Conservation (phyloP, 1,284 basidiomycete species). For the Cutaneotrichosporon dermatis region DNA sequence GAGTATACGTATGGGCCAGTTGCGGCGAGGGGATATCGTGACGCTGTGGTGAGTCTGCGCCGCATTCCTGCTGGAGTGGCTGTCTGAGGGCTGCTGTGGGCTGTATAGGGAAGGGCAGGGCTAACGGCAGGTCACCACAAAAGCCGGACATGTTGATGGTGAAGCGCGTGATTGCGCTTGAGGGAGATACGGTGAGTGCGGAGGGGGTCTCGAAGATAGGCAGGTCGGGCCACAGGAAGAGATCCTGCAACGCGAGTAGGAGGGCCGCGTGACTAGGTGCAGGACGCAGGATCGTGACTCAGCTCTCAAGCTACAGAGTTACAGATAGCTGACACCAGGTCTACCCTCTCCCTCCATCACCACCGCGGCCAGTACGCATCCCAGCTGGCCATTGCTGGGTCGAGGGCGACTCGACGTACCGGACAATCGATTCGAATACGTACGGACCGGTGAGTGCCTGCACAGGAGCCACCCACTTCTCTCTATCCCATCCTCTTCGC, state of each 20-base stretch:
- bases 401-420: slow-evolving; percentile 54
- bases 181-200: slow-evolving; percentile 51
- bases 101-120: neutral
- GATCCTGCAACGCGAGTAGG: neutral
- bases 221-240: no score
- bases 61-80: neutral
- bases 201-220: neutral
- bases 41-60: slow-evolving; percentile 47
- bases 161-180: slow-evolving; percentile 55
- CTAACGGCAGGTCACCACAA: slow-evolving; percentile 48
- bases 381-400: slow-evolving; percentile 53
- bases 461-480: no score
- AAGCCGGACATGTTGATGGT: slow-evolving; percentile 52
- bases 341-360: slow-evolving; percentile 44
- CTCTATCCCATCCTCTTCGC: neutral
- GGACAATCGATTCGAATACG: slow-evolving; percentile 51
- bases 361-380: slow-evolving; percentile 43
- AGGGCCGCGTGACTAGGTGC: neutral
- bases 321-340: slow-evolving; percentile 22
- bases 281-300: neutral
- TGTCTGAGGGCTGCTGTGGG: neutral
- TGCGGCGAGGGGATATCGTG: slow-evolving; percentile 52
- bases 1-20: slow-evolving; percentile 28
- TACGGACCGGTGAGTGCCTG: slow-evolving; percentile 52
- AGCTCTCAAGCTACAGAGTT: no score